Percentiles rank a stretch among this genome's conserved stretches.
Evolutionary conservation across 164 flowering plant species (phyloP).

Genomic region (Umbilicus rupestris): DNA sequence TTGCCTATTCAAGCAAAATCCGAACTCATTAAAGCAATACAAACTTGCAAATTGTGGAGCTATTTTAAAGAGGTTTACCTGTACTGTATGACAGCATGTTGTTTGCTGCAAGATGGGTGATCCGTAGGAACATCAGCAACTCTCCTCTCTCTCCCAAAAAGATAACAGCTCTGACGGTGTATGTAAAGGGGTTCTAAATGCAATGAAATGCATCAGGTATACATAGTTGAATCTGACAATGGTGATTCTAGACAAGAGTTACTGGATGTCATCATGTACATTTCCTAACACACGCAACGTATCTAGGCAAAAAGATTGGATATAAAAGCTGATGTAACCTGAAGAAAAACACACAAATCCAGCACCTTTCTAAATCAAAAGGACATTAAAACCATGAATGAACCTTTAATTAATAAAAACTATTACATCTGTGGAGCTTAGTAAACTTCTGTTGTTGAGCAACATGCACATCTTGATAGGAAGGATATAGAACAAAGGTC

Average conservation of each 20-base stretch:
- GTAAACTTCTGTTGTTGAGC: not conserved
- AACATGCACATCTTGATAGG: not conserved
- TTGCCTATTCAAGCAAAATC: slow-evolving; percentile 44
- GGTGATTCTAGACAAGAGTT: not conserved
- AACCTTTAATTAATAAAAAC: not conserved
- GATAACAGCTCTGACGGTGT: slow-evolving; percentile 92
- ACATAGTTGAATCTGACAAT: not conserved
- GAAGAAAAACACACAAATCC: not conserved
- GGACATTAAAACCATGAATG: not conserved
- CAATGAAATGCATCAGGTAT: not conserved
- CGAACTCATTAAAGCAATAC: slow-evolving; percentile 6
- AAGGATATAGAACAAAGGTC: not conserved
- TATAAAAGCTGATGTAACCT: not conserved
- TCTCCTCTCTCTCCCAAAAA: slow-evolving; percentile 94
- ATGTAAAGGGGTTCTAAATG: slow-evolving; percentile 80
- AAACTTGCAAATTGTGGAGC: slow-evolving; percentile 2
- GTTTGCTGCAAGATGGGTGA: slow-evolving; percentile 99
- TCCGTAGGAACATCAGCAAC: slow-evolving; percentile 95
- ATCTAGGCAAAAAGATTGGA: not conserved
- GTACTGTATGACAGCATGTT: slow-evolving; percentile 87
- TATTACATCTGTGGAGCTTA: not conserved
- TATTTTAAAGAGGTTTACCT: slow-evolving; percentile 31
- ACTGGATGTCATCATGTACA: not conserved
- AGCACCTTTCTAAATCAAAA: not conserved
- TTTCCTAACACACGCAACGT: not conserved